Percentiles rank a stretch among this genome's conserved stretches.
Evolutionary conservation across 306 rosid genomes (phyloP).

Genomic region (Gastrolobium bilobum): DNA sequence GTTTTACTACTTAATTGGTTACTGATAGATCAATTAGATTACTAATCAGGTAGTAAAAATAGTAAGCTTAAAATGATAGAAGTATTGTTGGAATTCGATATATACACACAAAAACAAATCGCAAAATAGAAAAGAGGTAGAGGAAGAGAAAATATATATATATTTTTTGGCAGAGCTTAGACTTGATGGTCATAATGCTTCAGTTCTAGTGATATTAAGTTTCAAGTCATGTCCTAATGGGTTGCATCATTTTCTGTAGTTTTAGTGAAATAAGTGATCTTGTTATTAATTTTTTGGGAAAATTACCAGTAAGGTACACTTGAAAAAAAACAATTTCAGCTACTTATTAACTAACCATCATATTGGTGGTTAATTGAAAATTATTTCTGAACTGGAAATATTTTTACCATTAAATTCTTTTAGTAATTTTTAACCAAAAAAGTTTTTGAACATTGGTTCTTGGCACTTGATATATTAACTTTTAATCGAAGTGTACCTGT

Average conservation of each 20-base stretch:
- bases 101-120: no score
- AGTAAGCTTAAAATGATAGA: no score
- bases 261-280: constrained; percentile 33
- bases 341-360: neutral
- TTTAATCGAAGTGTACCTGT: neutral
- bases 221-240: constrained; percentile 8
- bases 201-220: constrained; percentile 26
- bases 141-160: no score
- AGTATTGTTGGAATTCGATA: no score
- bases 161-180: neutral
- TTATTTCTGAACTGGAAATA: neutral
- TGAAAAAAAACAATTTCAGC: neutral
- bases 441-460: neutral
- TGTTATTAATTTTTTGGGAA: neutral
- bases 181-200: constrained; percentile 22
- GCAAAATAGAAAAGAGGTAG: no score
- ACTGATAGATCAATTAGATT: no score
- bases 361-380: neutral
- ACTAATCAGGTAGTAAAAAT: no score
- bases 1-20: no score
- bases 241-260: constrained; percentile 37
- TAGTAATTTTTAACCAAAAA: constrained; percentile 4
- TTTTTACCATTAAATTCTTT: neutral
- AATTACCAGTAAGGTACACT: neutral
- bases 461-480: neutral